Conservation (phyloP, 2,329 filamentous ascomycete genomes). For the Nothomitra cinnamomea region DNA sequence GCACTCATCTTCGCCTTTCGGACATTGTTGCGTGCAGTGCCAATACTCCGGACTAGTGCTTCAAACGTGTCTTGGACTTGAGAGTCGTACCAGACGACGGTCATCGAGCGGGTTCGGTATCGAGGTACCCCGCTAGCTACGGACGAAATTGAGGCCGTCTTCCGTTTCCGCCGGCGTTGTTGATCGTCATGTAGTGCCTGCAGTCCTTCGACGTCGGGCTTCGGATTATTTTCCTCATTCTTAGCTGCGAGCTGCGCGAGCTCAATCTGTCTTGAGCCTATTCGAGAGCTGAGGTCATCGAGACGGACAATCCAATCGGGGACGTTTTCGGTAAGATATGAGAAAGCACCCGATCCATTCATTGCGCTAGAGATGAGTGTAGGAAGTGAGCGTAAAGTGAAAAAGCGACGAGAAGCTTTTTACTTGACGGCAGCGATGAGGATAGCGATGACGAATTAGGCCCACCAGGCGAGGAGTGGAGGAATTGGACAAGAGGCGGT, state of each 20-base stretch:
- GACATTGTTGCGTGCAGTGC: constrained; percentile 63
- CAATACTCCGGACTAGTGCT: constrained; percentile 64
- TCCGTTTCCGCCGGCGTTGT: constrained; percentile 5
- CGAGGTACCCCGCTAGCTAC: constrained; percentile 29
- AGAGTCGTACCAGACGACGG: constrained; percentile 85
- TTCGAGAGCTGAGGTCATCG: background rate
- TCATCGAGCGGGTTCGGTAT: constrained; percentile 55
- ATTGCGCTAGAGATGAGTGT: no score
- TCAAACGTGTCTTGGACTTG: constrained; percentile 74
- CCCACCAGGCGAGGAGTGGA: no score
- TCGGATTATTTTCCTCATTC: background rate
- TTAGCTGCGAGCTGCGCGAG: background rate
- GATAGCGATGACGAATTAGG: no score
- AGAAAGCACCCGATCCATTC: background rate
- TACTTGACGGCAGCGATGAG: no score
- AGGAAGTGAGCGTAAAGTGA: no score
- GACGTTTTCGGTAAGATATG: constrained; percentile 3
- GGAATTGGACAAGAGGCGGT: no score
- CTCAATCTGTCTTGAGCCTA: background rate
- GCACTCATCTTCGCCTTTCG: constrained; percentile 77
- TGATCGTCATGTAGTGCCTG: background rate
- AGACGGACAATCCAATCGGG: background rate
- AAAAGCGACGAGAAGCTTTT: no score
- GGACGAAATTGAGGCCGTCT: constrained; percentile 3
- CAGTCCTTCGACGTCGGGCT: background rate